phyloP scores from a whole-genome alignment of 306 rosid species.

The Medicago arabica region DNA sequence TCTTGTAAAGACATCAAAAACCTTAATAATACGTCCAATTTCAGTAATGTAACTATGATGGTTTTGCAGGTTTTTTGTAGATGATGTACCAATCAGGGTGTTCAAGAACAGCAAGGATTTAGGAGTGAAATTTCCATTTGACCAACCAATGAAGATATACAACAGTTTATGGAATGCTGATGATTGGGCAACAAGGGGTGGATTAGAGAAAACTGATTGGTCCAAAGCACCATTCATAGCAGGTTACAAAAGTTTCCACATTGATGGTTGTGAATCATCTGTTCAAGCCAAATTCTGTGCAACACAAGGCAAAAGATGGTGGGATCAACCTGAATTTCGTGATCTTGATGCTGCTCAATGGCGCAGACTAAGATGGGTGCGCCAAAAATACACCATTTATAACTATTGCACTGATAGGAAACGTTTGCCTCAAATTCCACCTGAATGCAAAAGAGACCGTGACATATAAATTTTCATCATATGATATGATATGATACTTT shows the following conservation, averaged over 20 bases:
- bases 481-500: not conserved
- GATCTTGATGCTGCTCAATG: conserved; percentile 77
- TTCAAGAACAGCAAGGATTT: conserved; percentile 86
- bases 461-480: conserved; percentile 53
- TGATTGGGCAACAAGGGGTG: conserved; percentile 98
- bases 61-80: conserved; percentile 73
- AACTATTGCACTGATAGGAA: conserved; percentile 83
- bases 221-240: conserved; percentile 91
- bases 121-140: conserved; percentile 85
- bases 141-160: conserved; percentile 96
- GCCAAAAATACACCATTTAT: conserved; percentile 71
- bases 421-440: conserved; percentile 60
- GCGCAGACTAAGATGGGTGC: conserved; percentile 75
- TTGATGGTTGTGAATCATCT: conserved; percentile 91
- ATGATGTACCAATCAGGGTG: conserved; percentile 81
- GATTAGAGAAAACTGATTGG: conserved; percentile 96
- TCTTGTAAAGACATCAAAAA: too few species aligned
- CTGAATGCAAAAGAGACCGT: conserved; percentile 82
- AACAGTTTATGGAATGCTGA: conserved; percentile 96
- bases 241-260: conserved; percentile 76
- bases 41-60: not conserved
- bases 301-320: conserved; percentile 85
- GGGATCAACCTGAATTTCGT: conserved; percentile 77
- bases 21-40: too few species aligned
- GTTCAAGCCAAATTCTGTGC: conserved; percentile 73